Percentiles rank a stretch among this genome's conserved stretches.
Conservation (phyloP, 257 asterid genomes). For the Penstemon newberryi region DNA sequence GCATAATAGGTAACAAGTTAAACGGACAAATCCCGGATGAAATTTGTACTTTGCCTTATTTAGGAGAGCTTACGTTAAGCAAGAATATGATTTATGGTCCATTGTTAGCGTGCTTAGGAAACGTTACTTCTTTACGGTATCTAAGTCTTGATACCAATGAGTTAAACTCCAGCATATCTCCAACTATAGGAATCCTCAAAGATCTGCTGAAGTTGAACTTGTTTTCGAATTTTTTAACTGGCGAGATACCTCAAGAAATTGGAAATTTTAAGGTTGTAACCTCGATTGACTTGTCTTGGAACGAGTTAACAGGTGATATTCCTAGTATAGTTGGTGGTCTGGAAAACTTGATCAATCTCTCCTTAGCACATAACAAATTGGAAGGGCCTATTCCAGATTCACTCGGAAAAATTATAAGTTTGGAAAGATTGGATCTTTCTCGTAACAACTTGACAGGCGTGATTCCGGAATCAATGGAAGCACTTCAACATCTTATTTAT, state of each 20-base stretch:
- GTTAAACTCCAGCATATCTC: constrained; percentile 33
- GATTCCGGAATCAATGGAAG: constrained; percentile 37
- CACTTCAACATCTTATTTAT: constrained; percentile 18
- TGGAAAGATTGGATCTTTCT: constrained; percentile 37
- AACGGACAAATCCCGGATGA: constrained; percentile 27
- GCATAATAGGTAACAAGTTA: constrained; percentile 21
- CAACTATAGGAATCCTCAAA: constrained; percentile 28
- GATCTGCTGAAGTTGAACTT: constrained; percentile 33
- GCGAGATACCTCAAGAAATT: constrained; percentile 29
- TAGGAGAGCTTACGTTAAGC: constrained; percentile 22
- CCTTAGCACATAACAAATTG: constrained; percentile 35
- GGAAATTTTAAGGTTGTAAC: constrained; percentile 28
- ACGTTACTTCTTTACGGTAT: constrained; percentile 33
- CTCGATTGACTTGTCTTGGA: constrained; percentile 32
- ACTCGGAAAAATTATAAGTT: constrained; percentile 17
- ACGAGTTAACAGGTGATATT: constrained; percentile 33
- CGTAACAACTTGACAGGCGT: constrained; percentile 34
- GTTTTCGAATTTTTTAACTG: constrained; percentile 37
- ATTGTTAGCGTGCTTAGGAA: constrained; percentile 36
- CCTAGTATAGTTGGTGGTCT: constrained; percentile 34
- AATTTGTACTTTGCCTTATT: constrained; percentile 20
- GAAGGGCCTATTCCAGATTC: constrained; percentile 38
- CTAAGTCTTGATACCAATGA: constrained; percentile 29
- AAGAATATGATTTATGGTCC: constrained; percentile 32
- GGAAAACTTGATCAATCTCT: constrained; percentile 23